phyloP scores from a whole-genome alignment of 129 eudicot genomes.

The sunflower (Helianthus annuus) region HanXRQr2.0-SUNRISE NC_035442.2:20173177-20173676 shows the following conservation, averaged over 20 bases:
- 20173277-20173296: not conserved
- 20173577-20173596: conserved; percentile 92
- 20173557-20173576: conserved; percentile 91
- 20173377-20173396: not conserved
- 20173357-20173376: not conserved
- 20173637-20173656: conserved; percentile 57
- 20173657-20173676: conserved; percentile 2
- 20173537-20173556: conserved; percentile 98
- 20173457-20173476: conserved; percentile 90
- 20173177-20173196: not conserved
- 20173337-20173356: not conserved
- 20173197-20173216: not conserved
- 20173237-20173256: too few species aligned
- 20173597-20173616: conserved; percentile 93
- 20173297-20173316: not conserved
- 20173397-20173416: not conserved
- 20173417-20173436: conserved; percentile 46
- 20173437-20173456: conserved; percentile 76
- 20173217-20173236: not conserved
- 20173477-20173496: conserved; percentile 76
- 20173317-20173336: not conserved
- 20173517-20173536: conserved; percentile 99
- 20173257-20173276: too few species aligned
- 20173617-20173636: conserved; percentile 86
- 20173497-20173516: conserved; percentile 77